Evolutionary conservation across 2,329 filamentous ascomycete genomes (phyloP), one percentile per base, ranked within the genome.

Genomic region (Zymoseptoria crescenta): DNA sequence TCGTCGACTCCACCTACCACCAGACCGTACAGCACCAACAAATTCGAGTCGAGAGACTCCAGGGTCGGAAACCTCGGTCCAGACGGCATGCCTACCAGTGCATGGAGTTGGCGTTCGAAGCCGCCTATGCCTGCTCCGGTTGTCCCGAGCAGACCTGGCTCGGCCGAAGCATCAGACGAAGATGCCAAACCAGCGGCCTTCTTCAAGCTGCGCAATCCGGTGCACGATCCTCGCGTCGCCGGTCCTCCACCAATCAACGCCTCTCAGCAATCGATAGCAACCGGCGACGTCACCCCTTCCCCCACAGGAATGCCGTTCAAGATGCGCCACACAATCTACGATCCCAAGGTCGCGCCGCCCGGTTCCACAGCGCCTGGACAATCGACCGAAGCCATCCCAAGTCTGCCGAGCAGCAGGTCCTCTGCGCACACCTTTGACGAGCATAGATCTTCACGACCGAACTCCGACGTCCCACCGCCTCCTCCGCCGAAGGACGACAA

Each of bases 191-290:
- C 54, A 28, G 35, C 35, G 48, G 30, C 54, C 60, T 20, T 49
- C 59, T 70, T 70, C 64, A 69, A 69, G 57, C 61, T 69, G 28
- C 62, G 68, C 27, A 70, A 70, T 52, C 68, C 67, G 20, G 68
- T 69, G 9, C 62, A 61, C 54, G 67, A 69, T 58, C 48, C 65
- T 48, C 56, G 67, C 48, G 62, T 54, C 28, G 50, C 58, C 35
- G 52, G 21, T 9, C 45, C 59, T 10, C 52, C 56, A 21, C 41
- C 60, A 9, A 54, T 45, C 54, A 21, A 50, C 29, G 54, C 56
- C 35, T 52, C 54, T 20, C 49, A 27, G 19, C 56, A 57, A 49
- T 55, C 54, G 48, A 28, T 49, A 28, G 19, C 56, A 57, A 19
- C 59, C 28, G 58, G 49, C 21, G 52, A 61, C 21, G n/a, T 48